Evolutionary conservation across 2,329 filamentous ascomycete genomes (phyloP), one percentile per base, ranked within the genome.

Genomic region (Fonsecaea nubica): DNA sequence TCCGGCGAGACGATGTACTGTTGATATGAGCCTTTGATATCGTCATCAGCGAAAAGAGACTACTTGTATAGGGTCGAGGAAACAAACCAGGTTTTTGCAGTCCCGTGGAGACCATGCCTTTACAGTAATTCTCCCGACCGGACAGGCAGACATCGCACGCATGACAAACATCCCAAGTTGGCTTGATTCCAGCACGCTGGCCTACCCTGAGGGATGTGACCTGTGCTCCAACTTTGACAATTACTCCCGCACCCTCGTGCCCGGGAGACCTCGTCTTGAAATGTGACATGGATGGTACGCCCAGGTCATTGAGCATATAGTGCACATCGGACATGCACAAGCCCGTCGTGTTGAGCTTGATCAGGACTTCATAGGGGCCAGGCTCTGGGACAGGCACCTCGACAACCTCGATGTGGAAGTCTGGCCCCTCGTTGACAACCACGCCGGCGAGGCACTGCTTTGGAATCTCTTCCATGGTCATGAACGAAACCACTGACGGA

Each of bases 1-100:
- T 84, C 85, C 0, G 86, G 86, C 0, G 81, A 83, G 13, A 82
- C 78, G 42, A 88, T 76, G 73, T 89, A 89, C 73, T 89, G 84
- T 74, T 87, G 83, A 73, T 87, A 89, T 0, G 84, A 84, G 1
- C 85, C 82, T 69, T 33, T 13, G 13, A 12, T 7, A 6, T 18
- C 36, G 18, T 35, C 45, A 50, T 36, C 32, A 40, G 50, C 7
- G 13, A 7, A 32, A 32, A 13, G 12, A 6, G 35, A 4, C 7
- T 33, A 60, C 12, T 35, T 4, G 25, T n/a, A 4, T n/a, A 50
- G 33, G 9, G 15, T n/a, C 32, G 30, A 10, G 35, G 21, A 13
- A 13, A 62, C 35, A 12, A 59, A 72, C 71, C 72, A 42, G 69
- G 52, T 13, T 59, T 15, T 74, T 75, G 58, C 85, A 76, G 42